Percentiles rank a stretch among this genome's conserved stretches.
Evolutionary conservation across 1,139 yeast genomes (phyloP).

Genomic region (Blastobotrys buckinghamii): DNA sequence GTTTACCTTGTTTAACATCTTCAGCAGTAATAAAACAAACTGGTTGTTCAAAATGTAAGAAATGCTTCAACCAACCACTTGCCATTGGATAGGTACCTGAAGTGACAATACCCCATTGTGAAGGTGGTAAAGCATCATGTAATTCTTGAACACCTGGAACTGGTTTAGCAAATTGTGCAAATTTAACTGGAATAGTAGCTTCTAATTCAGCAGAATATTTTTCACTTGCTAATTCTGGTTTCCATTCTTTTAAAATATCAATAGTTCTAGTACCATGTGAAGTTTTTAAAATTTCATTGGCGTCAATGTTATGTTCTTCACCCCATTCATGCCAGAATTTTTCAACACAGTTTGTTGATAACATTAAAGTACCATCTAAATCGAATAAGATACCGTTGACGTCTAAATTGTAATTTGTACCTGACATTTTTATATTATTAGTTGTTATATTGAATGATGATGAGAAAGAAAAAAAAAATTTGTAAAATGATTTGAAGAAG

Average conservation of each 20-base stretch:
- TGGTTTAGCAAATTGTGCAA: slow-evolving; percentile 64
- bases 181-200: slow-evolving; percentile 64
- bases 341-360: slow-evolving; percentile 77
- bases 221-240: slow-evolving; percentile 65
- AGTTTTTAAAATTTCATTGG: slow-evolving; percentile 63
- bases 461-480: not conserved
- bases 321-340: slow-evolving; percentile 76
- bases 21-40: slow-evolving; percentile 75
- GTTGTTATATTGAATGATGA: not conserved
- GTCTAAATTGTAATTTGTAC: slow-evolving; percentile 16
- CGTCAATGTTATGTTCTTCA: slow-evolving; percentile 63
- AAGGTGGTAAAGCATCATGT: slow-evolving; percentile 41
- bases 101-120: slow-evolving; percentile 75
- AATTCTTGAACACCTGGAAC: slow-evolving; percentile 69
- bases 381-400: slow-evolving; percentile 51
- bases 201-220: slow-evolving; percentile 66
- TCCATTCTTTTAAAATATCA: slow-evolving; percentile 68
- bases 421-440: slow-evolving; percentile 1
- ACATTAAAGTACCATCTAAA: slow-evolving; percentile 80
- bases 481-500: not conserved
- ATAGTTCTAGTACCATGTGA: slow-evolving; percentile 81
- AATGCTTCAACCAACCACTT: slow-evolving; percentile 62
- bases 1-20: slow-evolving; percentile 71
- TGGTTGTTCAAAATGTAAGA: slow-evolving; percentile 58
- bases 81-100: slow-evolving; percentile 77